Percentiles rank a stretch among this genome's conserved stretches.
phyloP scores from a whole-genome alignment of 306 rosid species.

The Cucurbita argyrosperma region DNA sequence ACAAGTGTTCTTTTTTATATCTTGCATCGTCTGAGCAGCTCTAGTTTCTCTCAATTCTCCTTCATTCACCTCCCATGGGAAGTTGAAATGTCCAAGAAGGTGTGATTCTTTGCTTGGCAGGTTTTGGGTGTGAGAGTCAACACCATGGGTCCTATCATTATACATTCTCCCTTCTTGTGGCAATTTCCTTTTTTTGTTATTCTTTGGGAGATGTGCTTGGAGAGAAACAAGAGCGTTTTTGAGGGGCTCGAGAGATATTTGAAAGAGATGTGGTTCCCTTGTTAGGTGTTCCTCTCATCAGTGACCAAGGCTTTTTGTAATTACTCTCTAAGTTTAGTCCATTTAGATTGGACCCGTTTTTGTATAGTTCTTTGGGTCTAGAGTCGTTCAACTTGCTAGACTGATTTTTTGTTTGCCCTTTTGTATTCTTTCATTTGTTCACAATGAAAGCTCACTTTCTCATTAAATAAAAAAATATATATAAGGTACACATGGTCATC shows the following conservation, averaged over 20 bases:
- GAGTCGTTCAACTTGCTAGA: background rate
- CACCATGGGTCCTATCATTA: too few relatives aligned
- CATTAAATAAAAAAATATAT: too few relatives aligned
- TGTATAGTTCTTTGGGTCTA: background rate
- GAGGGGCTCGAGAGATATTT: too few relatives aligned
- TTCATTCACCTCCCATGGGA: too few relatives aligned
- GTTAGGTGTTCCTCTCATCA: background rate
- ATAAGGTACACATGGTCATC: background rate
- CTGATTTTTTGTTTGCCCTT: background rate
- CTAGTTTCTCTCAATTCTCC: too few relatives aligned
- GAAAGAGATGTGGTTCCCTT: background rate
- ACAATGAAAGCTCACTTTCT: too few relatives aligned
- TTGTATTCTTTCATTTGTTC: background rate
- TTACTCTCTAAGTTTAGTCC: background rate
- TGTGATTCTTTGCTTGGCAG: too few relatives aligned
- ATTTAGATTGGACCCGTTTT: background rate
- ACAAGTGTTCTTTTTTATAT: too few relatives aligned
- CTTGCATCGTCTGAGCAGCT: too few relatives aligned
- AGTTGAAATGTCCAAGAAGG: too few relatives aligned
- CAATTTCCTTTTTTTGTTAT: background rate
- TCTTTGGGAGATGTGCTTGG: background rate
- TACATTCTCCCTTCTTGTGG: background rate
- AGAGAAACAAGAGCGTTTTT: background rate
- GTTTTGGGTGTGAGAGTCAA: too few relatives aligned
- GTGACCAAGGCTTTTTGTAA: background rate